A percentile compares a stretch with the other conserved stretches of the same genome.
phyloP scores from a whole-genome alignment of 1,139 yeast genomes.

The Hyphopichia burtonii region DNA sequence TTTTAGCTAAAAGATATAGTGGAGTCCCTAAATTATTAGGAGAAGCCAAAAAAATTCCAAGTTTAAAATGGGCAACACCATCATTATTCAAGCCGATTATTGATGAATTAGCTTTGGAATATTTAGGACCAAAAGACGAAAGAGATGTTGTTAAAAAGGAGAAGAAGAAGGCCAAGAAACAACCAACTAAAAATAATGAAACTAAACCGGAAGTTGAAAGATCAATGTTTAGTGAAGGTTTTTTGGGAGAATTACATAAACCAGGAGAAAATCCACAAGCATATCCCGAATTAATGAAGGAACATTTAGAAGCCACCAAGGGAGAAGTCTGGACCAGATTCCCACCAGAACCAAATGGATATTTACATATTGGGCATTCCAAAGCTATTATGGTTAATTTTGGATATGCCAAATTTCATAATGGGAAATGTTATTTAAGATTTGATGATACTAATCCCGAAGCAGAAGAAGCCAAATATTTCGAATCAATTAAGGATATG shows the following conservation, averaged over 20 bases:
- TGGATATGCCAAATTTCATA: slow-evolving; percentile 84
- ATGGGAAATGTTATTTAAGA: slow-evolving; percentile 87
- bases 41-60: slow-evolving; percentile 68
- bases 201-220: slow-evolving; percentile 42
- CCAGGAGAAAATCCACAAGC: slow-evolving; percentile 94
- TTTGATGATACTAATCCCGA: slow-evolving; percentile 98
- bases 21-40: slow-evolving; percentile 75
- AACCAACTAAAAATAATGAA: slow-evolving; percentile 17
- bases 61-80: slow-evolving; percentile 91
- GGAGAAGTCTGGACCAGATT: slow-evolving; percentile 90
- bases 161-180: slow-evolving; percentile 49
- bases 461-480: slow-evolving; percentile 93
- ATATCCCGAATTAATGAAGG: slow-evolving; percentile 77
- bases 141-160: slow-evolving; percentile 83
- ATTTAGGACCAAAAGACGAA: slow-evolving; percentile 94
- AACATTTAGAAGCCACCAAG: slow-evolving; percentile 72
- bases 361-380: slow-evolving; percentile 94
- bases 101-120: slow-evolving; percentile 66
- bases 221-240: slow-evolving; percentile 94
- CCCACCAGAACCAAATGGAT: slow-evolving; percentile 99
- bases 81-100: slow-evolving; percentile 80
- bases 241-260: slow-evolving; percentile 90
- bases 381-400: slow-evolving; percentile 97
- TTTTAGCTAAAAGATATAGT: slow-evolving; percentile 72
- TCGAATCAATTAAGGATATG: slow-evolving; percentile 79